Base-by-base conservation (phyloP, 2,329 filamentous ascomycete species). In the Aureobasidium lini region DNA sequence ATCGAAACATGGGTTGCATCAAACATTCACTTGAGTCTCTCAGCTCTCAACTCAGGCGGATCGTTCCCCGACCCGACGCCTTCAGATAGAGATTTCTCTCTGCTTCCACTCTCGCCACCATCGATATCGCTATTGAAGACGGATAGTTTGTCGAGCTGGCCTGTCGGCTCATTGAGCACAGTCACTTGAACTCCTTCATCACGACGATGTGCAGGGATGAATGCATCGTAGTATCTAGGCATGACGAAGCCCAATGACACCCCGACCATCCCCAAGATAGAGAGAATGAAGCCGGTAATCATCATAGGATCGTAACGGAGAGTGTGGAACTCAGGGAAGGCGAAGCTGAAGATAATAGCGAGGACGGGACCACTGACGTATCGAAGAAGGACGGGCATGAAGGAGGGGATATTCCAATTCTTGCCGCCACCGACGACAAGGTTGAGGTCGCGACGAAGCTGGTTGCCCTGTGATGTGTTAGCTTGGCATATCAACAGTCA, bases 371-470 rank as follows among this genome's bases (percentile, higher is more conserved):
- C 78, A 13, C 76, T 75, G 37, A 81, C 65, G 61, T 81, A 82
- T 18, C 79, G 78, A 0, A 81, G 68, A 0, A 84, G 69, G 1
- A 77, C 67, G 0, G 77, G 76, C 71, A 80, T 79, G 66, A 82
- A 79, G 56, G 64, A 61, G 0, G 81, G 81, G 28, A 84, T 81
- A 3, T 68, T 75, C 81, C 81, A 84, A 68, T 84, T 84, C 39
- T 77, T 78, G 53, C 79, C 80, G 3, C 71, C 72, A 8, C 78
- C 80, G 23, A 84, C 76, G 32, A 82, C 77, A 4, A 76, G 65
- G 61, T 84, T 84, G 28, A 84, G 75, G 63, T 84, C 81, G 29
- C 75, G 76, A 36, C 77, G 74, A 18, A 84, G 74, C 72, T 83
- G 81, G 62, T 83, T 79, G 50, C 80, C 80, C 79, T 82, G 54